phyloP scores from a whole-genome alignment of 345 rosid species.

The Pistacia atlantica region DNA sequence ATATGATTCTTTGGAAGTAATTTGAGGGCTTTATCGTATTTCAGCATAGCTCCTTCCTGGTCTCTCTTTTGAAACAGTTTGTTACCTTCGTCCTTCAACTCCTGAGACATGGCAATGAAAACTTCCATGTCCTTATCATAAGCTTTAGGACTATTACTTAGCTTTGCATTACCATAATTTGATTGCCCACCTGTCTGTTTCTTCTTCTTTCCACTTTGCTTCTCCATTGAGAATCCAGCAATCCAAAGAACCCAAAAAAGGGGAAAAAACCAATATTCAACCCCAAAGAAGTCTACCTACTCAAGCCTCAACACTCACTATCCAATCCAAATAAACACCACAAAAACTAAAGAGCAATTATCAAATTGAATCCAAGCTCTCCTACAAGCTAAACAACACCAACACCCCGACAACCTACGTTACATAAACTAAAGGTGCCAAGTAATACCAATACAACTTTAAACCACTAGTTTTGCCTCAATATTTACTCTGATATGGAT shows the following conservation, averaged over 20 bases:
- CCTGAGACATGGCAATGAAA: slow-evolving; percentile 64
- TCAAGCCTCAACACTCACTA: slow-evolving; percentile 11
- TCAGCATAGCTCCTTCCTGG: slow-evolving; percentile 68
- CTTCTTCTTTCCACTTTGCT: slow-evolving; percentile 51
- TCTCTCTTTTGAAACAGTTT: slow-evolving; percentile 79
- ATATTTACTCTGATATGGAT: slow-evolving; percentile 7
- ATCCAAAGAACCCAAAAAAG: background rate
- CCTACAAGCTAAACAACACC: slow-evolving; percentile 15
- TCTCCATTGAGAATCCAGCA: slow-evolving; percentile 43
- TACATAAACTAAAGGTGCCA: background rate
- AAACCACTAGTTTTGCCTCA: slow-evolving; percentile 7
- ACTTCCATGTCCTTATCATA: slow-evolving; percentile 52
- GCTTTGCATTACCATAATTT: slow-evolving; percentile 34
- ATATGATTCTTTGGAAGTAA: slow-evolving; percentile 69
- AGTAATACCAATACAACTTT: slow-evolving; percentile 15
- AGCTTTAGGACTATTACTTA: slow-evolving; percentile 30
- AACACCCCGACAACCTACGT: slow-evolving; percentile 8
- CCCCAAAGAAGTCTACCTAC: slow-evolving; percentile 9
- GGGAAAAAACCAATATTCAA: too few species aligned
- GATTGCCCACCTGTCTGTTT: slow-evolving; percentile 36
- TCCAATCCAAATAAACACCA: slow-evolving; percentile 14
- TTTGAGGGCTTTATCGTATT: slow-evolving; percentile 79
- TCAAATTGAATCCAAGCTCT: slow-evolving; percentile 14
- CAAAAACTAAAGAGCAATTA: background rate
- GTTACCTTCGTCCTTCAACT: slow-evolving; percentile 83